A percentile compares a stretch with the other conserved stretches of the same genome.
Evolutionary conservation across 1,284 basidiomycete genomes (phyloP).

Genomic region (Austropuccinia psidii): DNA sequence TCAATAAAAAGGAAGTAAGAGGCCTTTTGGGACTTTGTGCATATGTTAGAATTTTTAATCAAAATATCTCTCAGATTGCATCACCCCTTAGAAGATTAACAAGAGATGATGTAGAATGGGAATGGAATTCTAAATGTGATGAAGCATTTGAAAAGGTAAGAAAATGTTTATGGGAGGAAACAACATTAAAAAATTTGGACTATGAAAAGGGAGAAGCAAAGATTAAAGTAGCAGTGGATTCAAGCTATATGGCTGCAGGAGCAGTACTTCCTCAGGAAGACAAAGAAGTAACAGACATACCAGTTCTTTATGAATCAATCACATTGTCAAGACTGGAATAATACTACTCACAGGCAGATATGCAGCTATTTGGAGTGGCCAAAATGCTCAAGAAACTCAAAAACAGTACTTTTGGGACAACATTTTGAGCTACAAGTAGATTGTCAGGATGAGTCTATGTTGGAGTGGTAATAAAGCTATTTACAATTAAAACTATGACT

Average conservation of each 20-base stretch:
- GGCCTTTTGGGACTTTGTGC: no score
- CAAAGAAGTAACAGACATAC: neutral
- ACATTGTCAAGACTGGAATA: neutral
- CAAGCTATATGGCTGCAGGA: constrained; percentile 10
- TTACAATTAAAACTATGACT: no score
- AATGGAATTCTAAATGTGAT: no score
- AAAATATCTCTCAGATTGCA: no score
- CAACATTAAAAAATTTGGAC: neutral
- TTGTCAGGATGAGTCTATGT: no score
- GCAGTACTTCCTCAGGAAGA: constrained; percentile 1
- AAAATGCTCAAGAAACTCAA: neutral
- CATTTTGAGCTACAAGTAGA: no score
- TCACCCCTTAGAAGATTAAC: no score
- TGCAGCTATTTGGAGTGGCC: neutral
- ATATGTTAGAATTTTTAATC: no score
- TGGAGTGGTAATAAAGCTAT: no score
- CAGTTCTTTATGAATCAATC: constrained; percentile 17
- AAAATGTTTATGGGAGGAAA: neutral
- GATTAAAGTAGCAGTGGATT: constrained; percentile 10
- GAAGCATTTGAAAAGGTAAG: no score
- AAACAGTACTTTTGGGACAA: neutral
- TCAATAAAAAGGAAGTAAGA: no score
- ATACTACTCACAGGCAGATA: neutral
- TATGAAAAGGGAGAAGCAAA: neutral
- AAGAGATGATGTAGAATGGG: no score